These are phyloP conservation scores for Entomortierella lignicola DNA, from an alignment of 192 early-diverging fungal genomes.

Conservation along the genomic window DNA sequence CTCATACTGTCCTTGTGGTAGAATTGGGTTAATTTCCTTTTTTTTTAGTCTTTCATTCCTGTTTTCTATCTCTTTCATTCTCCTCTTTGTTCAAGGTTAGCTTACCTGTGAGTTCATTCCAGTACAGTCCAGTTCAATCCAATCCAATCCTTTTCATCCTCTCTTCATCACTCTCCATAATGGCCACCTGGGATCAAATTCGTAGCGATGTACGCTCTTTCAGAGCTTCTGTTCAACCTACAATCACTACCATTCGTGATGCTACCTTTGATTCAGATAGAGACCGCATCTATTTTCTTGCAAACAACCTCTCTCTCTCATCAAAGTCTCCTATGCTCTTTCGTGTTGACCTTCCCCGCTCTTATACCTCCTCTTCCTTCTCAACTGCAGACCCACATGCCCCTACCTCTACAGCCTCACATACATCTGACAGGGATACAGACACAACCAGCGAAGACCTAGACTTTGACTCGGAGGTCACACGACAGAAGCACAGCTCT, in stretches of 20 bases:
- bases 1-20: too few relatives aligned
- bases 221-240: constrained; percentile 57
- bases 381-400: not conserved
- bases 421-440: not conserved
- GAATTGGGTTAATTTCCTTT: too few relatives aligned
- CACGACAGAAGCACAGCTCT: constrained; percentile 3
- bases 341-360: constrained; percentile 49
- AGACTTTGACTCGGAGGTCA: constrained; percentile 6
- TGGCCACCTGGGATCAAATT: constrained; percentile 69
- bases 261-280: constrained; percentile 63
- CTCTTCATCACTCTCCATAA: constrained; percentile 1
- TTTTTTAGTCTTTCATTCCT: not conserved
- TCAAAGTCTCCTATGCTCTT: constrained; percentile 58
- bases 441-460: constrained; percentile 23
- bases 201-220: constrained; percentile 66
- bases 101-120: too few relatives aligned
- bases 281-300: constrained; percentile 66
- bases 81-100: too few relatives aligned
- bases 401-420: not conserved
- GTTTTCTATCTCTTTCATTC: not conserved
- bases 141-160: not conserved
- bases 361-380: constrained; percentile 19
- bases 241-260: constrained; percentile 60
- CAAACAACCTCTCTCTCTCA: constrained; percentile 54
- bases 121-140: too few relatives aligned